A percentile compares a stretch with the other conserved stretches of the same genome.
Conservation (phyloP, 2,329 filamentous ascomycete genomes). For the Claviceps lovelessii region DNA sequence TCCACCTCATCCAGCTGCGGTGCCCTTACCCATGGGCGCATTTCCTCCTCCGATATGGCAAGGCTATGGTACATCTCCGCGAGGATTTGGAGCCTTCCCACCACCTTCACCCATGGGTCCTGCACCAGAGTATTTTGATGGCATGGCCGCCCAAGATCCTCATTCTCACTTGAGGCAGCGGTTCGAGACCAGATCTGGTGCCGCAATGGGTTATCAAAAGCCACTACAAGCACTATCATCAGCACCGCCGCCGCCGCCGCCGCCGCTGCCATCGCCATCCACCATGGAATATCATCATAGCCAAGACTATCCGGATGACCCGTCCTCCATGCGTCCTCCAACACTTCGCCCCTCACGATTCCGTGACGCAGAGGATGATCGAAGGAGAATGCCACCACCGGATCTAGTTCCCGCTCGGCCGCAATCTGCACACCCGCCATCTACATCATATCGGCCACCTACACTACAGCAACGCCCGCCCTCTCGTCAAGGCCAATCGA, state of each 20-base stretch:
- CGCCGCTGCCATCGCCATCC: not conserved
- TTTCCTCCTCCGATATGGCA: slow-evolving; percentile 18
- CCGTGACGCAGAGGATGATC: slow-evolving; percentile 30
- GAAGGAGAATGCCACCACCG: slow-evolving; percentile 35
- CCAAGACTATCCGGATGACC: slow-evolving; percentile 28
- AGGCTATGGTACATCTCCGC: slow-evolving; percentile 12
- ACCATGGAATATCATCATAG: slow-evolving; percentile 18
- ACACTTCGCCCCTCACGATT: slow-evolving; percentile 27
- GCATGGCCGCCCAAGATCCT: slow-evolving; percentile 6
- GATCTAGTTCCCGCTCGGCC: slow-evolving; percentile 20
- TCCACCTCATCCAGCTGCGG: slow-evolving; percentile 12
- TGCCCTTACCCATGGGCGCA: slow-evolving; percentile 13
- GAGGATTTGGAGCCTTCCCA: slow-evolving; percentile 12
- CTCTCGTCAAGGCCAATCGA: slow-evolving; percentile 15
- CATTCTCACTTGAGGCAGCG: slow-evolving; percentile 19
- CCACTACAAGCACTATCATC: not conserved
- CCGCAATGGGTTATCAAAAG: slow-evolving; percentile 25
- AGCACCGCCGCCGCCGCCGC: not conserved
- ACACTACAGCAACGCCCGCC: slow-evolving; percentile 11
- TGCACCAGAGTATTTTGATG: slow-evolving; percentile 18
- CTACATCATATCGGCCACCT: slow-evolving; percentile 17
- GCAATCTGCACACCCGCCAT: slow-evolving; percentile 17
- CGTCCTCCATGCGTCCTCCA: slow-evolving; percentile 17
- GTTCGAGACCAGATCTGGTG: slow-evolving; percentile 22
- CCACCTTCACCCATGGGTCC: slow-evolving; percentile 16